Evolutionary conservation across 2,329 filamentous ascomycete genomes (phyloP).

Genomic region (Penicillium brasilianum): DNA sequence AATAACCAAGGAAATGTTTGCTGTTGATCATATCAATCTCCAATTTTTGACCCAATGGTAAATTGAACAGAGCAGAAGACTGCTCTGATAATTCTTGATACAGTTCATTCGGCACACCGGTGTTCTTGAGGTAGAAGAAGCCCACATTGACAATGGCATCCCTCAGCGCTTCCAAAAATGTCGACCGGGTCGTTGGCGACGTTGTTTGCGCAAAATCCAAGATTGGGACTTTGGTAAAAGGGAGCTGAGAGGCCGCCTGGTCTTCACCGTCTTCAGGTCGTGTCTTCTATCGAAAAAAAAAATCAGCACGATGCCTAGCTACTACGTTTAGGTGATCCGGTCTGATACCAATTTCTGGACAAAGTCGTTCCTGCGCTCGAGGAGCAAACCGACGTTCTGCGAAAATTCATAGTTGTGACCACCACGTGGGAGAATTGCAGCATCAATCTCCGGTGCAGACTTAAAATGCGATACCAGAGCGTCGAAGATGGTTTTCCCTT

Average conservation of each 20-base stretch:
- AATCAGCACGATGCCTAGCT: background rate
- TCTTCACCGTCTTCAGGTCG: background rate
- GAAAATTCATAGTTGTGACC: slow-evolving; percentile 16
- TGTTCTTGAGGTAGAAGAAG: slow-evolving; percentile 4
- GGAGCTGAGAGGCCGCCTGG: background rate
- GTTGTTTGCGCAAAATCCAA: slow-evolving; percentile 2
- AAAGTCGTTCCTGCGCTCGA: slow-evolving; percentile 6
- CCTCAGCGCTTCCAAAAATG: background rate
- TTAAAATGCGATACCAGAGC: slow-evolving; percentile 7
- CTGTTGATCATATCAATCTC: slow-evolving; percentile 53
- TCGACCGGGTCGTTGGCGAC: background rate
- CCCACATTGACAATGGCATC: background rate
- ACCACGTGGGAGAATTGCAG: slow-evolving; percentile 3
- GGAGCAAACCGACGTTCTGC: slow-evolving; percentile 5
- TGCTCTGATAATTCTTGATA: slow-evolving; percentile 1
- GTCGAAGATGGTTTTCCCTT: slow-evolving; percentile 4
- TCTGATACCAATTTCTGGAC: slow-evolving; percentile 12
- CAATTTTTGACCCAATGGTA: slow-evolving; percentile 53
- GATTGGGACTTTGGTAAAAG: background rate
- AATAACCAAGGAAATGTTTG: slow-evolving; percentile 46
- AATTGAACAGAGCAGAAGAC: slow-evolving; percentile 44
- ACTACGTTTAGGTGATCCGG: background rate
- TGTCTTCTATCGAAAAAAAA: background rate
- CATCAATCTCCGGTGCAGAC: slow-evolving; percentile 5
- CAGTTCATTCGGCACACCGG: background rate